Percentiles rank a stretch among this genome's conserved stretches.
Conservation (phyloP, 2,329 filamentous ascomycete species). For the Cryphonectria carpinicola region DNA sequence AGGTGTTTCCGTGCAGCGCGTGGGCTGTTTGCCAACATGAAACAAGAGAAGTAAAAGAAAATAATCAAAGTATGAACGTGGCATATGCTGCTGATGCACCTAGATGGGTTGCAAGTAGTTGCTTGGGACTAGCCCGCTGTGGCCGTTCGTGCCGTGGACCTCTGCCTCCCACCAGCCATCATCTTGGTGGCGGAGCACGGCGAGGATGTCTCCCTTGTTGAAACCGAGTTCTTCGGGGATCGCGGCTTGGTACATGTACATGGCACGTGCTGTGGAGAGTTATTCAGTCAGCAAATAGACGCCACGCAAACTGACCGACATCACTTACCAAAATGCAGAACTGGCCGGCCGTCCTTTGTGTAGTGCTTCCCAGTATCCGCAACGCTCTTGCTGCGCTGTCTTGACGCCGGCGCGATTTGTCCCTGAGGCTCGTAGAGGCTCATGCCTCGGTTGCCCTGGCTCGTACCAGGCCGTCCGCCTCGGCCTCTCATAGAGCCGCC, state of each 20-base stretch:
- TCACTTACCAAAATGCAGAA: constrained; percentile 88
- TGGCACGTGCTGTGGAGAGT: constrained; percentile 75
- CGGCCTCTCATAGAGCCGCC: constrained; percentile 56
- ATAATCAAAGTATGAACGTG: background rate
- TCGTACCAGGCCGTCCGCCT: constrained; percentile 54
- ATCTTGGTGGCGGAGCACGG: constrained; percentile 88
- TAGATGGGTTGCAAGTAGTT: constrained; percentile 63
- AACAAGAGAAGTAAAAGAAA: background rate
- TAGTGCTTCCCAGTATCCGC: constrained; percentile 82
- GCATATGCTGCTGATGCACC: background rate
- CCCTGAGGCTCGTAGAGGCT: constrained; percentile 59
- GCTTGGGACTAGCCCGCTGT: constrained; percentile 66
- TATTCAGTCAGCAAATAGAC: background rate
- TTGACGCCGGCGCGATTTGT: constrained; percentile 44
- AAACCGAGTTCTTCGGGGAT: constrained; percentile 96
- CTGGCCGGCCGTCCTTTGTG: constrained; percentile 82
- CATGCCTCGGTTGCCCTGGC: constrained; percentile 52
- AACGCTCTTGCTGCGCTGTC: constrained; percentile 78
- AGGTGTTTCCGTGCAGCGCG: background rate
- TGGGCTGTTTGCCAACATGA: background rate
- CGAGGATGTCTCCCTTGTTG: constrained; percentile 86
- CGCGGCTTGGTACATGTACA: constrained; percentile 92
- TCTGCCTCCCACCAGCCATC: constrained; percentile 99
- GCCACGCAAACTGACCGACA: constrained; percentile 33
- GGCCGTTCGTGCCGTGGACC: constrained; percentile 70